A percentile compares a stretch with the other conserved stretches of the same genome.
These are phyloP conservation scores for Opeltia flavorubescens DNA, from an alignment of 495 filamentous ascomycete genomes.

Conservation along the genomic window DNA sequence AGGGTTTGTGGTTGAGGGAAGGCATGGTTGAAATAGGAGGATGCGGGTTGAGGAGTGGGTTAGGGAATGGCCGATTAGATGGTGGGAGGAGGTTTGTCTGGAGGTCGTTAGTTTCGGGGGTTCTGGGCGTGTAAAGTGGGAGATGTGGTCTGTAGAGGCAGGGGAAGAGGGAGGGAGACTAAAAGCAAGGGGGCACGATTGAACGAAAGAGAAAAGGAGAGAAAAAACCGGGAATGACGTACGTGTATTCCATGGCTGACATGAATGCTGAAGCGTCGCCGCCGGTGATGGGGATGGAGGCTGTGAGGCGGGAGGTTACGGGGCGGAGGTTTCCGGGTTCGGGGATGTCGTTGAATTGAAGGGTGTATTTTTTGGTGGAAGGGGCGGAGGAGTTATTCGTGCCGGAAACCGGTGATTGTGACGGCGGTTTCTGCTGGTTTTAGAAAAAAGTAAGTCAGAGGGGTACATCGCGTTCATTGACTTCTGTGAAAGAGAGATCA, in stretches of 20 bases:
- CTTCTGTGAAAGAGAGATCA: background rate
- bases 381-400: background rate
- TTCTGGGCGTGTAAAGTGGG: too few species aligned
- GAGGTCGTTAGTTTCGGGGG: background rate
- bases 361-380: constrained; percentile 26
- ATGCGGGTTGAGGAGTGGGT: constrained; percentile 33
- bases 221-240: constrained; percentile 6
- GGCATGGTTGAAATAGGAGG: constrained; percentile 33
- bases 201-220: background rate
- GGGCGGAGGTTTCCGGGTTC: constrained; percentile 33
- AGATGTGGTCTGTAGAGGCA: too few species aligned
- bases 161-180: too few species aligned
- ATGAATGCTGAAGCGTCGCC: constrained; percentile 33
- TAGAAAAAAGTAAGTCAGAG: background rate
- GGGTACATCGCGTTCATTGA: too few species aligned
- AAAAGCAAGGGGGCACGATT: background rate
- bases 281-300: constrained; percentile 27
- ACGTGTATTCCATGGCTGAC: constrained; percentile 40
- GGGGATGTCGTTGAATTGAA: constrained; percentile 41
- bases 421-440: background rate
- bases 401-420: background rate
- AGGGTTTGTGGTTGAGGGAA: too few species aligned
- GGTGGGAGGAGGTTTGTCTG: constrained; percentile 35
- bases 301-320: constrained; percentile 34
- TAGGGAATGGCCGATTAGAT: constrained; percentile 35